Conservation (phyloP, 2,329 filamentous ascomycete genomes). For the Aureobasidium pullulans region DNA sequence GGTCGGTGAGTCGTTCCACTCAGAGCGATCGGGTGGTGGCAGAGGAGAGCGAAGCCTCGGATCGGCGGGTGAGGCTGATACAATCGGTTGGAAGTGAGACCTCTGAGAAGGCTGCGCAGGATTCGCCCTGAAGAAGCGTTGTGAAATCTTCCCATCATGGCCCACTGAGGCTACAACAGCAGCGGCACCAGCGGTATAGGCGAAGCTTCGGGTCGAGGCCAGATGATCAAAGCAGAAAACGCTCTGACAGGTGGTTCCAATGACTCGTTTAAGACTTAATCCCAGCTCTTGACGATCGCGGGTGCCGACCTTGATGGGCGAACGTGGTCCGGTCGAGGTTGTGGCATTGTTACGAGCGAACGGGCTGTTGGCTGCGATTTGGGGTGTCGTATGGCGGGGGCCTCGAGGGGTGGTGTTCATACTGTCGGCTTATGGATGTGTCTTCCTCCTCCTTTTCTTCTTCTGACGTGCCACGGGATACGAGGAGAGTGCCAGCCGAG, state of each 20-base stretch:
- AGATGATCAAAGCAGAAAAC: constrained; percentile 82
- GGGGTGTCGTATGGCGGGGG: constrained; percentile 1
- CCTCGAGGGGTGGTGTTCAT: constrained; percentile 7
- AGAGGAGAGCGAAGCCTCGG: background rate
- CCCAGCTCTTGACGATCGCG: constrained; percentile 13
- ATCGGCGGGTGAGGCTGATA: constrained; percentile 8
- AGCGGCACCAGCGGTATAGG: constrained; percentile 86
- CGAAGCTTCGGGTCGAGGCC: constrained; percentile 62
- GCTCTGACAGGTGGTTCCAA: constrained; percentile 81
- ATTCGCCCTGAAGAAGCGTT: constrained; percentile 80
- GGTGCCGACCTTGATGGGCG: constrained; percentile 1
- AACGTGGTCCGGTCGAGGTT: background rate
- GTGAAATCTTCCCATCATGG: constrained; percentile 54
- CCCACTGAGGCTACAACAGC: constrained; percentile 83
- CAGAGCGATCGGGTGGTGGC: constrained; percentile 21
- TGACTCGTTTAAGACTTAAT: constrained; percentile 50
- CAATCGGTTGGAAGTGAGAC: background rate
- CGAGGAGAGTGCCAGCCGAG: constrained; percentile 18
- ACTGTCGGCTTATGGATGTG: background rate
- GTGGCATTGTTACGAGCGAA: background rate
- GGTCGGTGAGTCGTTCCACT: constrained; percentile 50
- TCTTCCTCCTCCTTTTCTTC: background rate
- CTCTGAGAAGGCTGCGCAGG: constrained; percentile 2
- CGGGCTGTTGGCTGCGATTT: background rate
- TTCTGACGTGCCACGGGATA: constrained; percentile 15